Base-by-base conservation (phyloP, 805 yeast genomes). In the Myxozyma kluyveri region DNA sequence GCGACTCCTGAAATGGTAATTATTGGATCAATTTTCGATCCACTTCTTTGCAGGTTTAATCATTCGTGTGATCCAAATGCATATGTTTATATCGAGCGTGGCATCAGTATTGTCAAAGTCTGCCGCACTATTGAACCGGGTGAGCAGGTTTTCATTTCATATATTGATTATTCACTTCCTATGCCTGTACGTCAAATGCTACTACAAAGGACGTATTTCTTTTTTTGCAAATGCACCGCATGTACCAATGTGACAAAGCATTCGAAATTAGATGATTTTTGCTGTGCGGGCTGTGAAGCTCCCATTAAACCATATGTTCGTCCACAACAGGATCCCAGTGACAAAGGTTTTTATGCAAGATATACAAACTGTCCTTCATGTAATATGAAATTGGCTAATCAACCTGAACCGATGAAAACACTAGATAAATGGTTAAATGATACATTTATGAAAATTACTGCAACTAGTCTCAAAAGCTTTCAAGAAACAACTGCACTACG, bases 1-100 rank as follows among this genome's bases (percentile, higher is more conserved):
- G 33, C 9, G 33, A 29, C 33, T 9, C 33, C 33, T 29, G 12
- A 14, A 14, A 9, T 29, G 12, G 33, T 9, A 9, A 14, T 9
- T 29, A 9, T 40, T n/a, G 57, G 57, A 2, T 14, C 33, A 6
- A 49, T 50, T 48, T 39, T 60, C 24, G 62, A 61, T 37, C 42
- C 49, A 3, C 12, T 45, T 7, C 32, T 61, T 21, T 26, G 56
- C 2, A 45, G 49, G 36, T 17, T 57, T 48, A 57, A 57, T 38
- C 61, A 57, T 31, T 57, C 61, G 19, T 57, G 61, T 42, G 44
- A 51, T 18, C 61, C 61, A 23, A 57, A 57, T 26, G 46, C 46
- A 23, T 37, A 27, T 31, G 27, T 45, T 26, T 33, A 51, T 7
- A 49, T 47, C 44, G 47, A 52, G 7, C 21, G 24, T n/a, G 46